phyloP scores from a whole-genome alignment of 2,329 filamentous ascomycete species.

The Aspergillus amoenus region DNA sequence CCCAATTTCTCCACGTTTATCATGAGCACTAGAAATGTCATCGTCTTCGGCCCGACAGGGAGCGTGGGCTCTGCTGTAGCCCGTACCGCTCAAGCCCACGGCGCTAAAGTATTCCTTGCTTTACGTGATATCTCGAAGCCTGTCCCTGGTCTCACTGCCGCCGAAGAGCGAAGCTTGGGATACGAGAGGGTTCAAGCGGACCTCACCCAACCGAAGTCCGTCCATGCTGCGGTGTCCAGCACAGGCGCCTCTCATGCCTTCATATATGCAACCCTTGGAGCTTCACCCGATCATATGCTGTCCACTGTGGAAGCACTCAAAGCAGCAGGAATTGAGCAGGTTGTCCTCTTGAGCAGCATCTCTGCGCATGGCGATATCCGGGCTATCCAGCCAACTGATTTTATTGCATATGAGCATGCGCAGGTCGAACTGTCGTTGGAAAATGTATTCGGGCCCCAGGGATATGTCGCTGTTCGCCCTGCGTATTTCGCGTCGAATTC shows the following conservation, averaged over 20 bases:
- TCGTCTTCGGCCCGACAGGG: constrained; percentile 55
- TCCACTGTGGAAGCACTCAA: constrained; percentile 45
- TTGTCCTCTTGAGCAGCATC: constrained; percentile 50
- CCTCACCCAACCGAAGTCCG: constrained; percentile 42
- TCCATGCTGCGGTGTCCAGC: constrained; percentile 39
- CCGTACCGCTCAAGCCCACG: constrained; percentile 37
- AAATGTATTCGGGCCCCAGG: constrained; percentile 39
- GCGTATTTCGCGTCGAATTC: constrained; percentile 49
- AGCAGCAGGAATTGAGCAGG: constrained; percentile 44
- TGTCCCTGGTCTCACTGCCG: constrained; percentile 35
- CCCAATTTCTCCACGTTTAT: background rate
- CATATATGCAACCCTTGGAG: constrained; percentile 43
- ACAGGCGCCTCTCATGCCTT: constrained; percentile 50
- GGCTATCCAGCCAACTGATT: constrained; percentile 25
- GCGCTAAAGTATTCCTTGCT: constrained; percentile 48
- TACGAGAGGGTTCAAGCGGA: constrained; percentile 47
- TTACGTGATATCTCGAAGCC: constrained; percentile 49
- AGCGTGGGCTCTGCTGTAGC: constrained; percentile 45
- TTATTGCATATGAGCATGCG: constrained; percentile 45
- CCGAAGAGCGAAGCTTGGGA: constrained; percentile 28
- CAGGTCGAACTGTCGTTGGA: constrained; percentile 46
- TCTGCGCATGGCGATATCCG: constrained; percentile 29
- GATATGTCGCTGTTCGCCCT: constrained; percentile 45
- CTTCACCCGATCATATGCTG: constrained; percentile 41
- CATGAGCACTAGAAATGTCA: constrained; percentile 24